Evolutionary conservation across 179 eudicot genomes (phyloP).

Genomic region (Monotropa hypopitys): DNA sequence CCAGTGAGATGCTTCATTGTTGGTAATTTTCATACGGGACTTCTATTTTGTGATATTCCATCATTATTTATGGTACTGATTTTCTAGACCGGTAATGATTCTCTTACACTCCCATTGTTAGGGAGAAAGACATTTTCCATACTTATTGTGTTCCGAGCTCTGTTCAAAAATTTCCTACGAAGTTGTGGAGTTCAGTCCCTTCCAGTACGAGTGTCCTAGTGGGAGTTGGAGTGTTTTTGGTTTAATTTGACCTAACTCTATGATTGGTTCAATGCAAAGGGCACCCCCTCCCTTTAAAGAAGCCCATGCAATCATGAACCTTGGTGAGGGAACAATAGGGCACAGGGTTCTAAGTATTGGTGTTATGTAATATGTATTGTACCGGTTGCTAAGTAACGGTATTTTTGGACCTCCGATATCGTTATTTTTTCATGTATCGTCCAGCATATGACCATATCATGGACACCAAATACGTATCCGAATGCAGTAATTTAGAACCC

Average conservation of each 20-base stretch:
- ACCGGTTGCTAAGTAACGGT: background rate
- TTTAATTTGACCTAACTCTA: background rate
- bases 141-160: background rate
- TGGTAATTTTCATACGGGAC: background rate
- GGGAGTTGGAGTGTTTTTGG: background rate
- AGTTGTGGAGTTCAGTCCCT: background rate
- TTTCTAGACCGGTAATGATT: background rate
- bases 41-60: background rate
- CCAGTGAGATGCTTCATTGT: background rate
- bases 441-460: background rate
- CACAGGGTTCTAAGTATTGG: background rate
- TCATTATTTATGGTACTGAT: background rate
- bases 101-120: background rate
- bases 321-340: background rate
- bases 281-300: background rate
- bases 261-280: background rate
- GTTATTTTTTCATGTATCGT: background rate
- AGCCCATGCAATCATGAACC: background rate
- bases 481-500: background rate
- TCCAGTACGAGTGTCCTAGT: background rate
- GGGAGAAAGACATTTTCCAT: background rate
- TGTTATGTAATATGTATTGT: background rate
- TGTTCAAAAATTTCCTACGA: background rate
- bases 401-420: background rate
- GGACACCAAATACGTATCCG: background rate